A percentile compares a stretch with the other conserved stretches of the same genome.
These are phyloP conservation scores for Zygosaccharomyces pseudorouxii DNA, from an alignment of 805 yeast species.

Conservation along the genomic window DNA sequence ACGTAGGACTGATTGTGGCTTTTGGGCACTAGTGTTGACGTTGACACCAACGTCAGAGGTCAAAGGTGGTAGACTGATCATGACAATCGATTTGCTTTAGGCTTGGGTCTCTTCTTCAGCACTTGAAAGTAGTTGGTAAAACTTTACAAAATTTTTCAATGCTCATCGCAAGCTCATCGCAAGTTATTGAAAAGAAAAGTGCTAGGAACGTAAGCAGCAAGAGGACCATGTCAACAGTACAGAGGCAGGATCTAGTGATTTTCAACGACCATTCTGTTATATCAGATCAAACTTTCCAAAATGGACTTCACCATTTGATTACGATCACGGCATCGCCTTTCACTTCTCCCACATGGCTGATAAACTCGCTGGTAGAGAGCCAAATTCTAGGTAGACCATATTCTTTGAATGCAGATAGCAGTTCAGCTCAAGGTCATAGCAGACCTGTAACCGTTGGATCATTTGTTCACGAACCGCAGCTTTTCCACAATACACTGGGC, in stretches of 20 bases:
- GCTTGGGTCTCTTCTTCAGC: not conserved
- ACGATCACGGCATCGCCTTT: conserved; percentile 44
- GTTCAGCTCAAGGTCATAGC: conserved; percentile 14
- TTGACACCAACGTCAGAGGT: conserved; percentile 53
- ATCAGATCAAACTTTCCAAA: conserved; percentile 21
- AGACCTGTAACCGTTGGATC: conserved; percentile 31
- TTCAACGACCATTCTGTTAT: conserved; percentile 48
- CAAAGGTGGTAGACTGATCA: conserved; percentile 42
- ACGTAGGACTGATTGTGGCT: conserved; percentile 63
- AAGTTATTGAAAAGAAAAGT: not conserved
- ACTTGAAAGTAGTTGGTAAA: not conserved
- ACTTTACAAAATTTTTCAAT: conserved; percentile 3
- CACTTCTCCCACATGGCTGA: conserved; percentile 62
- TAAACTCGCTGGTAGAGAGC: conserved; percentile 51
- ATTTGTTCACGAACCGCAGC: conserved; percentile 23
- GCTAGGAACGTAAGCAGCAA: not conserved
- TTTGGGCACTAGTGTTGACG: conserved; percentile 47
- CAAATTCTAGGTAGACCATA: conserved; percentile 42
- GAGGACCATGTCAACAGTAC: conserved; percentile 27
- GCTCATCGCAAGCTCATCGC: conserved; percentile 6
- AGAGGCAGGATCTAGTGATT: conserved; percentile 55
- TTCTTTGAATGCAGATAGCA: conserved; percentile 35
- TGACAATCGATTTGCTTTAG: conserved; percentile 15
- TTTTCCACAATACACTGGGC: conserved; percentile 20
- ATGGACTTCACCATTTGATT: conserved; percentile 28